Percentiles rank a stretch among this genome's conserved stretches.
These are phyloP conservation scores for Citeromyces hawaiiensis DNA, from an alignment of 1,139 yeast genomes.

Conservation along the genomic window DNA sequence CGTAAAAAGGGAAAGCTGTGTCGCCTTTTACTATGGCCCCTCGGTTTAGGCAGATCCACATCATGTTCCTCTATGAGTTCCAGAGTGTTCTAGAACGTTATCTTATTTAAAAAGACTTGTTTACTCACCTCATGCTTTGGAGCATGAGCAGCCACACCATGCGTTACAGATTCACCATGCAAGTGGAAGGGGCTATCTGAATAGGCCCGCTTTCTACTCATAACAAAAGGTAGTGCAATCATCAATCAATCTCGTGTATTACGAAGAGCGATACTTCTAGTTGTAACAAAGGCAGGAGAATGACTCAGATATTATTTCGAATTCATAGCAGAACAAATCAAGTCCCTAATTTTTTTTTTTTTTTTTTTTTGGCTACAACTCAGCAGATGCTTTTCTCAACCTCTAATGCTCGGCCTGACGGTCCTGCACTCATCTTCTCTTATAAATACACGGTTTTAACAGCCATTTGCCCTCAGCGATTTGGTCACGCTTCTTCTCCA, in stretches of 20 bases:
- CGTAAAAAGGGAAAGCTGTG: not conserved
- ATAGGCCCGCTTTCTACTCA: not conserved
- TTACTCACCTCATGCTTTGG: slow-evolving; percentile 1
- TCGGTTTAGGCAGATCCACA: not conserved
- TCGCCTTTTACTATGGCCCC: not conserved
- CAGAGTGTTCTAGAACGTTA: not conserved
- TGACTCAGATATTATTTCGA: no score
- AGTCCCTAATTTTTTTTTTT: no score
- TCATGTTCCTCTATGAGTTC: not conserved
- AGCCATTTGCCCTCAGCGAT: slow-evolving; percentile 78
- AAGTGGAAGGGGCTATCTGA: not conserved
- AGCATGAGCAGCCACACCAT: slow-evolving; percentile 2
- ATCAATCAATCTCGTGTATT: slow-evolving; percentile 38
- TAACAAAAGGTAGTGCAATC: not conserved
- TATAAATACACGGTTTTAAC: slow-evolving; percentile 90
- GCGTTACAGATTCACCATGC: not conserved
- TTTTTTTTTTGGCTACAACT: no score
- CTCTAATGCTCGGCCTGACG: no score
- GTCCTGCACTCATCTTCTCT: no score
- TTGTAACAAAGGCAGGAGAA: no score
- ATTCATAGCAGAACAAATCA: no score
- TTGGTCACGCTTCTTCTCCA: slow-evolving; percentile 39
- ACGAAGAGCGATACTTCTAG: no score
- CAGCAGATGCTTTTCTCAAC: no score
- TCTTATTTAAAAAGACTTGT: not conserved